Percentiles rank a stretch among this genome's conserved stretches.
Conservation (phyloP, 139 green algal species). For the Ettlia oleoabundans region DNA sequence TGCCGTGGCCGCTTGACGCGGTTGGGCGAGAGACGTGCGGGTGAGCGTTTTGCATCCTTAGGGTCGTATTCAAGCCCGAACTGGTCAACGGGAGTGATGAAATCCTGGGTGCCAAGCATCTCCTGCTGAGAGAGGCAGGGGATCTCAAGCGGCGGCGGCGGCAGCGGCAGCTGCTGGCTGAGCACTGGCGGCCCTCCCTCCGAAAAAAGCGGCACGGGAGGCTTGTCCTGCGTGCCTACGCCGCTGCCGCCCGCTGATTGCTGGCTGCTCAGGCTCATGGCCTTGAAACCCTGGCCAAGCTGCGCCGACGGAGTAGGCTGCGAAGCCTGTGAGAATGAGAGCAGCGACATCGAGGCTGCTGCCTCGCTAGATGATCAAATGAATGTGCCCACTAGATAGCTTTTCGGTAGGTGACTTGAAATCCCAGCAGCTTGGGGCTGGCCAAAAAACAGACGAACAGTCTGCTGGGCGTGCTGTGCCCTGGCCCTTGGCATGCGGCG, state of each 20-base stretch:
- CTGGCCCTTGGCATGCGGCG: too few species aligned
- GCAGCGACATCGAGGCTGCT: neutral
- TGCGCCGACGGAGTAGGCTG: slow-evolving; percentile 29
- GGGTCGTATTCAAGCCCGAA: slow-evolving; percentile 31
- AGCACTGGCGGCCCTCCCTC: neutral
- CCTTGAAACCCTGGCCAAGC: slow-evolving; percentile 29
- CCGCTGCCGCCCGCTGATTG: neutral
- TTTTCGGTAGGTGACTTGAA: too few species aligned
- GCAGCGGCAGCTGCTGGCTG: neutral
- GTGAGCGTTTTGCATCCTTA: slow-evolving; percentile 33
- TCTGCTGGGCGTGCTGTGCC: neutral
- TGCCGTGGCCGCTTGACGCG: slow-evolving; percentile 53
- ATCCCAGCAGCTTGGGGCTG: too few species aligned
- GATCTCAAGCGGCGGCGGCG: slow-evolving; percentile 16
- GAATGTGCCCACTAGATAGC: too few species aligned
- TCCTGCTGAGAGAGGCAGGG: slow-evolving; percentile 31
- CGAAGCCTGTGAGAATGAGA: slow-evolving; percentile 3
- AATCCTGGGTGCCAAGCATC: slow-evolving; percentile 56
- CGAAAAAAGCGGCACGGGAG: slow-evolving; percentile 34
- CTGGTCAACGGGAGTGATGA: slow-evolving; percentile 64
- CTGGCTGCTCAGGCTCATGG: slow-evolving; percentile 34
- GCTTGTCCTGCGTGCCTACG: neutral
- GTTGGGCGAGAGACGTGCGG: slow-evolving; percentile 48
- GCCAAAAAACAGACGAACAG: neutral
- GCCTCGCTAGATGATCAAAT: neutral